Evolutionary conservation across 768 basidiomycete species (phyloP), one percentile per base, ranked within the genome.

Genomic region (Suillus bovinus): DNA sequence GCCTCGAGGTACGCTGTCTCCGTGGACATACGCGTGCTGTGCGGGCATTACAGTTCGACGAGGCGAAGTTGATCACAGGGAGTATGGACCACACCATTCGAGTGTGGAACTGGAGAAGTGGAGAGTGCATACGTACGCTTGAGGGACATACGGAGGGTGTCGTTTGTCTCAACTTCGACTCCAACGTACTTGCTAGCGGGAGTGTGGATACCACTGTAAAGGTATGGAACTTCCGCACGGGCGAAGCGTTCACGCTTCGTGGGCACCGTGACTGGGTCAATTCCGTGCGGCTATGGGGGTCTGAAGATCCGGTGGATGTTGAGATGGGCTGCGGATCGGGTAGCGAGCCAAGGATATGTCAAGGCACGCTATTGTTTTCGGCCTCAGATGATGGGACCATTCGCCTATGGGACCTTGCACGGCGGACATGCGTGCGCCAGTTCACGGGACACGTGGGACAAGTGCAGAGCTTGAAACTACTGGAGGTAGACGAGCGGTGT

Each of bases 181-280:
- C 86, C 16, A 93, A 94, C 70, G 84, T 99, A 29, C 82, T 99
- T 46, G 96, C 93, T 6, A 94, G 91, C 62, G 97, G 97, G 7
- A 91, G 91, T 70, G 94, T 91, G 24, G 97, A 99, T 75, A 82
- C 88, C n/a, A 97, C 95, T 2, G 89, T 99, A 79, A 93, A 90
- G 74, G 88, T 97, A 36, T 93, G 94, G 92, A 97, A 99, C 75
- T 86, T 96, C 72, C 86, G 90, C 47, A 94, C 90, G 0, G 93
- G 93, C 50, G 91, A 90, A 60, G 93, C 94, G 38, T 98, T 97
- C 76, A 92, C 93, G 13, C 80, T 99, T 55, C 84, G 94, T 11
- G 97, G 97, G 3, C 97, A 99, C 70, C 80, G 80, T 38, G 95
- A 99, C 70, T 97, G 97, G 95, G 96, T 99, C 62, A 99, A 99